Evolutionary conservation across 495 filamentous ascomycete species (phyloP).

Genomic region (Letharia lupina): DNA sequence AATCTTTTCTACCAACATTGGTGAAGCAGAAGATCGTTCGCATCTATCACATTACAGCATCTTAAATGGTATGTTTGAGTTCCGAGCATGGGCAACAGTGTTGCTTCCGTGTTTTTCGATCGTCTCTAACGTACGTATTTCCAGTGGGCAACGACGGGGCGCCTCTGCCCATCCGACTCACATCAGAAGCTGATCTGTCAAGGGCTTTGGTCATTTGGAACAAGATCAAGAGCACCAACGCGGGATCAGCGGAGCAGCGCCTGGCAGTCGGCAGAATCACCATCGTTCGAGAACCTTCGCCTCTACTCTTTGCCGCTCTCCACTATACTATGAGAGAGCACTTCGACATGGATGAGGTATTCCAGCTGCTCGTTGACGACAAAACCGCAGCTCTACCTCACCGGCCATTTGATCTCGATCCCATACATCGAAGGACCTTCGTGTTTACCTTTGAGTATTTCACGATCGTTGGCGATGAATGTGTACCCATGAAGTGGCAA

Average conservation of each 20-base stretch:
- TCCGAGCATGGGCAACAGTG: background rate
- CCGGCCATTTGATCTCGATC: slow-evolving; percentile 33
- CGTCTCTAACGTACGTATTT: background rate
- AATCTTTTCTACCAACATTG: slow-evolving; percentile 29
- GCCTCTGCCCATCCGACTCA: slow-evolving; percentile 26
- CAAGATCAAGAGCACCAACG: slow-evolving; percentile 28
- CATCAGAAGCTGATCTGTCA: slow-evolving; percentile 25
- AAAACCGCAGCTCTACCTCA: slow-evolving; percentile 33
- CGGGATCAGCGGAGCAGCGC: slow-evolving; percentile 26
- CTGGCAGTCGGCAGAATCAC: slow-evolving; percentile 44
- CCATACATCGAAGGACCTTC: slow-evolving; percentile 37
- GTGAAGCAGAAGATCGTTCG: slow-evolving; percentile 29
- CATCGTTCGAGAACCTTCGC: slow-evolving; percentile 44
- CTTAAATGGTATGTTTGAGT: slow-evolving; percentile 30
- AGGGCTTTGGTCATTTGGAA: slow-evolving; percentile 31
- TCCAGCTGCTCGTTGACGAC: slow-evolving; percentile 34
- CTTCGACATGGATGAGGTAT: slow-evolving; percentile 48
- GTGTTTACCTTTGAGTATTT: slow-evolving; percentile 51
- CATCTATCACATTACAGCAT: slow-evolving; percentile 41
- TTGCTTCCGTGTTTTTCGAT: background rate
- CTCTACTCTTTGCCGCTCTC: slow-evolving; percentile 42
- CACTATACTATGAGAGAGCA: slow-evolving; percentile 40
- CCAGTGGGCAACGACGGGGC: slow-evolving; percentile 35
- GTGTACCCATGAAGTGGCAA: slow-evolving; percentile 46
- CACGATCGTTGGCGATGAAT: slow-evolving; percentile 39